These are phyloP conservation scores for Aegilops speltoides DNA, from an alignment of 176 grass and related monocot species.

Conservation along the genomic window DNA sequence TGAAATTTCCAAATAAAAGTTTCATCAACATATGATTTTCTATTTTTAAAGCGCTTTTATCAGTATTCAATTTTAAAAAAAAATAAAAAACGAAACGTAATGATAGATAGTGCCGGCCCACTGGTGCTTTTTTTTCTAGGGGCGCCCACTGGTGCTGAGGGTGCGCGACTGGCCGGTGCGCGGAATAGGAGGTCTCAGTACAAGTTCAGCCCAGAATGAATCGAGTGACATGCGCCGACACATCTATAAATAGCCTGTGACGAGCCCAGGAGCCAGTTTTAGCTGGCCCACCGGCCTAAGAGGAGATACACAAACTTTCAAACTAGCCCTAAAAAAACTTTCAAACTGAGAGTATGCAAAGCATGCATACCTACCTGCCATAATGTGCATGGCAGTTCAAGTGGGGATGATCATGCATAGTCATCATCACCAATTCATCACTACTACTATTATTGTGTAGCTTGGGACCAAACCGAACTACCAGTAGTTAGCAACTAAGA, in stretches of 20 bases:
- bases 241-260: neutral
- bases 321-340: neutral
- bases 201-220: neutral
- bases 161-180: no score
- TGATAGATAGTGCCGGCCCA: no score
- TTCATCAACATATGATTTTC: no score
- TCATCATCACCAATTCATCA: constrained; percentile 12
- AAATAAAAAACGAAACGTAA: no score
- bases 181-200: neutral
- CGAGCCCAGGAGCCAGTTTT: neutral
- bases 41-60: no score
- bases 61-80: no score
- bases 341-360: neutral
- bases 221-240: neutral
- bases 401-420: neutral
- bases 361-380: constrained; percentile 6
- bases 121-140: no score
- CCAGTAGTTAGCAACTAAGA: constrained; percentile 13
- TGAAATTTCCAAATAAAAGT: no score
- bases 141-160: no score
- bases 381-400: neutral
- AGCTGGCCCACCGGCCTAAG: neutral
- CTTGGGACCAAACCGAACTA: constrained; percentile 11
- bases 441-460: neutral
- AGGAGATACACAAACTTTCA: neutral